Conservation (phyloP, 2,329 filamentous ascomycete genomes). For the Coleophoma crateriformis region DNA sequence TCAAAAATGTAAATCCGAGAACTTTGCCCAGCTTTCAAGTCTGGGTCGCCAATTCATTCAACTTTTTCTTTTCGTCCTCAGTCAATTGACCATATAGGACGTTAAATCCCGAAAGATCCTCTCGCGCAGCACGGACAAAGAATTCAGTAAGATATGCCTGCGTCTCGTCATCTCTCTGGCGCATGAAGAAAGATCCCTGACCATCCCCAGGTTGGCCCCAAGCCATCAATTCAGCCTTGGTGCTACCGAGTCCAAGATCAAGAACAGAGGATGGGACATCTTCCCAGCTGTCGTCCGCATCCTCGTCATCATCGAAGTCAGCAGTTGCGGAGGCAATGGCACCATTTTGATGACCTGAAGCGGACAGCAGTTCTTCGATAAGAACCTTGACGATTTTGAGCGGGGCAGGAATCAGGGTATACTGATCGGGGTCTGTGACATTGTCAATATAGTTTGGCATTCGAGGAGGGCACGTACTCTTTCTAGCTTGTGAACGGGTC, state of each 20-base stretch:
- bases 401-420: slow-evolving; percentile 78
- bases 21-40: too few species aligned
- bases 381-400: slow-evolving; percentile 96
- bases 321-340: slow-evolving; percentile 54
- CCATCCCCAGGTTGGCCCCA: slow-evolving; percentile 48
- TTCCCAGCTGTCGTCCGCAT: slow-evolving; percentile 83
- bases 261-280: slow-evolving; percentile 67
- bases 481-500: slow-evolving; percentile 84
- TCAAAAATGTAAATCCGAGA: too few species aligned
- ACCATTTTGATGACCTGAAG: slow-evolving; percentile 59
- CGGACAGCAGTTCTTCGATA: slow-evolving; percentile 83
- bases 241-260: slow-evolving; percentile 66
- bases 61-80: slow-evolving; percentile 40
- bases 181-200: slow-evolving; percentile 39
- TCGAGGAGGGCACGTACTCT: slow-evolving; percentile 45
- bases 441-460: slow-evolving; percentile 14
- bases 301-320: slow-evolving; percentile 54
- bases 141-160: slow-evolving; percentile 79
- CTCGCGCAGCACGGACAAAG: slow-evolving; percentile 47
- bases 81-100: slow-evolving; percentile 28
- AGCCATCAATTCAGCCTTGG: slow-evolving; percentile 75
- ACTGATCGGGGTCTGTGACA: slow-evolving; percentile 72
- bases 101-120: slow-evolving; percentile 31
- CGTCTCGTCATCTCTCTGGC: slow-evolving; percentile 84
- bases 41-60: slow-evolving; percentile 29